Evolutionary conservation across 345 rosid genomes (phyloP).

Genomic region (Boechera retrofracta): DNA sequence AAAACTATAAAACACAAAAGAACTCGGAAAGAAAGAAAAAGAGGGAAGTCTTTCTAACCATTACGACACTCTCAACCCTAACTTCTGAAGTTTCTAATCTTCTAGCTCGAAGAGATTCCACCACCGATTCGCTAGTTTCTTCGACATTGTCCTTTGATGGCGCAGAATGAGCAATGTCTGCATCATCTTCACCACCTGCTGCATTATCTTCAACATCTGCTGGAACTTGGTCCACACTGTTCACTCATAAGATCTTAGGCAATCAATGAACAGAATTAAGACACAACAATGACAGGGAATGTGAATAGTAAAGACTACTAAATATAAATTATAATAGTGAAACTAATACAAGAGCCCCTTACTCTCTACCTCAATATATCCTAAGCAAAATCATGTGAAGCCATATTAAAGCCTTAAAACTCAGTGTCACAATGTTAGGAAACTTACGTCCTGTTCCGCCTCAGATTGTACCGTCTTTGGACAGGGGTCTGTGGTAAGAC

Average conservation of each 20-base stretch:
- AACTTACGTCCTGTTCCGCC: conserved; percentile 77
- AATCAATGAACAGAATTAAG: conserved; percentile 22
- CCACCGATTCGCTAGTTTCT: conserved; percentile 49
- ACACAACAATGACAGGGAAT: conserved; percentile 18
- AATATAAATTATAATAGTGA: not conserved
- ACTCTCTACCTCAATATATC: not conserved
- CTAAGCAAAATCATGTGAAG: conserved; percentile 35
- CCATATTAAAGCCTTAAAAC: conserved; percentile 4
- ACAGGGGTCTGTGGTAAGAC: conserved; percentile 59
- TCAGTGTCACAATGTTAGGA: conserved; percentile 21
- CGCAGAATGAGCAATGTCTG: conserved; percentile 41
- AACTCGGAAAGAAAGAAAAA: conserved; percentile 25
- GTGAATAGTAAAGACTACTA: not conserved
- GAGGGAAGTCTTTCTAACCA: conserved; percentile 47
- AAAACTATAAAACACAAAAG: not conserved
- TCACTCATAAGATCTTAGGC: conserved; percentile 27
- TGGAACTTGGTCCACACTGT: conserved; percentile 55
- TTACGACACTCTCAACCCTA: conserved; percentile 46
- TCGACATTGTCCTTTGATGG: conserved; percentile 43
- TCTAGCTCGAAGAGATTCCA: conserved; percentile 48
- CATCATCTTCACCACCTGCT: conserved; percentile 42
- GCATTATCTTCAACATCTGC: conserved; percentile 45
- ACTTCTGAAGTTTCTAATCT: conserved; percentile 49
- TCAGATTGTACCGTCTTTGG: conserved; percentile 78
- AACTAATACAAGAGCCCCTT: conserved; percentile 7